These are phyloP conservation scores for Prunus dulcis DNA, from an alignment of 306 rosid species.

Conservation along the genomic window DNA sequence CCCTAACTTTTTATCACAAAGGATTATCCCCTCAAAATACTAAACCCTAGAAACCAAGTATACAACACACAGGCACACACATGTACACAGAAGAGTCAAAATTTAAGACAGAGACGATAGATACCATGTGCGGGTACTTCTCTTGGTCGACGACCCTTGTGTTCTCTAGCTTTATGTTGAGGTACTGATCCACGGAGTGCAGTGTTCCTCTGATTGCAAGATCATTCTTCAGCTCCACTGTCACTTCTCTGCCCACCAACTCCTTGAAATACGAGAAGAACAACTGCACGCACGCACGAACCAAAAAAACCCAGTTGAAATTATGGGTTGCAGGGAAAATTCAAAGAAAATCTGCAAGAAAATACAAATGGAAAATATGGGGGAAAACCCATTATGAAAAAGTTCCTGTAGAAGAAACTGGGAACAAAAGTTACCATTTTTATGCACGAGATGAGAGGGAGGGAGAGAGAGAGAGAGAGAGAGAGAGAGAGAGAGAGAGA, in stretches of 20 bases:
- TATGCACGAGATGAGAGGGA: not conserved
- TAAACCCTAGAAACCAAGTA: slow-evolving; percentile 15
- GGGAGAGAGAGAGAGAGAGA: not conserved
- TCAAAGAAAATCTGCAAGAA: not conserved
- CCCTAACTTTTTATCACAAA: not conserved
- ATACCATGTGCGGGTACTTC: slow-evolving; percentile 97
- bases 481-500: not conserved
- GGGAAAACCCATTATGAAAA: not conserved
- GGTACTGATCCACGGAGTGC: slow-evolving; percentile 98
- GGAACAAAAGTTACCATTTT: slow-evolving; percentile 2
- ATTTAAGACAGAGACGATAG: not conserved
- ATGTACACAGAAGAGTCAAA: not conserved
- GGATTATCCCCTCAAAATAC: not conserved
- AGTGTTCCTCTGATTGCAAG: slow-evolving; percentile 88
- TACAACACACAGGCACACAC: not conserved
- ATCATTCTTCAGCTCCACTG: slow-evolving; percentile 95
- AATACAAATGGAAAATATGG: not conserved
- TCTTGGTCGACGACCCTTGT: slow-evolving; percentile 96
- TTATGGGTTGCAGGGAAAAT: not conserved
- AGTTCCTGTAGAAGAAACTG: not conserved
- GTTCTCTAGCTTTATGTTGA: slow-evolving; percentile 94
- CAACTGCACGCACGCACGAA: slow-evolving; percentile 44
- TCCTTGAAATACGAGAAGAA: slow-evolving; percentile 99
- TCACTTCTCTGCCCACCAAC: slow-evolving; percentile 95
- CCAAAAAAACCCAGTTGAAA: slow-evolving; percentile 1